These are phyloP conservation scores for Tetradesmus lagerheimii DNA, from an alignment of 139 green algal species.

Conservation along the genomic window DNA sequence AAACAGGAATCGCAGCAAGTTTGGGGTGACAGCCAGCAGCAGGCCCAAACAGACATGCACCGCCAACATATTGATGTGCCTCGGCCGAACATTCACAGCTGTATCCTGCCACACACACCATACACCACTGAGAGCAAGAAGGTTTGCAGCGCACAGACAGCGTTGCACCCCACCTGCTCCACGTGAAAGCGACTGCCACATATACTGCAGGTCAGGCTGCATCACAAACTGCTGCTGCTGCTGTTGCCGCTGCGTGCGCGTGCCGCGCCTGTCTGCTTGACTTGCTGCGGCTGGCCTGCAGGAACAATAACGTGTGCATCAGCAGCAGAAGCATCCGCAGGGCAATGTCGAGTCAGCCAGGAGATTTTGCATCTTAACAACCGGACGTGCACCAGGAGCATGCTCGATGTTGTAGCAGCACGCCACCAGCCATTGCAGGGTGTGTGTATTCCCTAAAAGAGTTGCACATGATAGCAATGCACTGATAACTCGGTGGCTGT, in stretches of 20 bases:
- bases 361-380: too few relatives aligned
- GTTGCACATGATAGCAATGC: neutral
- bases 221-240: constrained; percentile 16
- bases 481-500: neutral
- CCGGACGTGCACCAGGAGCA: too few relatives aligned
- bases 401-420: too few relatives aligned
- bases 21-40: neutral
- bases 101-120: too few relatives aligned
- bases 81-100: too few relatives aligned
- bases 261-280: neutral
- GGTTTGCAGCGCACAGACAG: neutral
- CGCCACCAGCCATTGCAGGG: neutral
- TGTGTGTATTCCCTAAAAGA: too few relatives aligned
- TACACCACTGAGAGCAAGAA: too few relatives aligned
- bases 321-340: neutral
- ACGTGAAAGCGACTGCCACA: constrained; percentile 7
- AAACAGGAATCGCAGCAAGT: neutral
- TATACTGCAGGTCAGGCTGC: constrained; percentile 1
- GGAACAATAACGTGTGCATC: neutral
- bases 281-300: neutral
- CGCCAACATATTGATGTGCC: too few relatives aligned
- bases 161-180: neutral
- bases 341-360: neutral
- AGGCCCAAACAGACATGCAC: too few relatives aligned
- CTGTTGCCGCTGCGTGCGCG: neutral